Percentiles rank a stretch among this genome's conserved stretches.
These are phyloP conservation scores for Podospora conica DNA, from an alignment of 495 filamentous ascomycete species.

Conservation along the genomic window DNA sequence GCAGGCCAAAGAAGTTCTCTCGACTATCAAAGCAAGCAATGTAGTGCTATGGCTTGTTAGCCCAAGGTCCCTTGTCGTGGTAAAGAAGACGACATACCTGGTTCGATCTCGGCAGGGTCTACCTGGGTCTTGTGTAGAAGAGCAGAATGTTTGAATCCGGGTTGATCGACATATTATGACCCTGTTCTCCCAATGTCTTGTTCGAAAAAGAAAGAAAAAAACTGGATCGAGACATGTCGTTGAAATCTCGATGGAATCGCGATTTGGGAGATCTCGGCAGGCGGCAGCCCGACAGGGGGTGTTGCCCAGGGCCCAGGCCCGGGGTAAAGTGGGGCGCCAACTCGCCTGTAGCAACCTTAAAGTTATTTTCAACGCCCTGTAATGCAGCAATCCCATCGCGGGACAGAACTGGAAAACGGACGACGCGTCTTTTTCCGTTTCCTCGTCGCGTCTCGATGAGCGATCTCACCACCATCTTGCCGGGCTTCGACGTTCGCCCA, in stretches of 20 bases:
- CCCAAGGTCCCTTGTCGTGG: not conserved
- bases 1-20: not conserved
- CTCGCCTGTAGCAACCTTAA: not conserved
- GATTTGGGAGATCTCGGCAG: not conserved
- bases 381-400: not conserved
- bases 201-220: not conserved
- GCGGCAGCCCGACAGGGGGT: no score
- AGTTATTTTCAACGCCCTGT: not conserved
- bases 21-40: no score
- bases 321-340: not conserved
- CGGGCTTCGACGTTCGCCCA: constrained; percentile 62
- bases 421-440: not conserved
- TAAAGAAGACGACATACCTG: not conserved
- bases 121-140: not conserved
- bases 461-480: constrained; percentile 80
- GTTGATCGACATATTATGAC: not conserved
- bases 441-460: constrained; percentile 52
- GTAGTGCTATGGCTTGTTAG: not conserved
- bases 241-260: not conserved
- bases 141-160: not conserved
- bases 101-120: not conserved
- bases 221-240: not conserved
- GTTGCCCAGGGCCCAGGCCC: no score
- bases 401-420: not conserved
- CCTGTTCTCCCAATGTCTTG: not conserved